Base-by-base conservation (phyloP, 83 land plant genomes). In the Thuja plicata region DNA sequence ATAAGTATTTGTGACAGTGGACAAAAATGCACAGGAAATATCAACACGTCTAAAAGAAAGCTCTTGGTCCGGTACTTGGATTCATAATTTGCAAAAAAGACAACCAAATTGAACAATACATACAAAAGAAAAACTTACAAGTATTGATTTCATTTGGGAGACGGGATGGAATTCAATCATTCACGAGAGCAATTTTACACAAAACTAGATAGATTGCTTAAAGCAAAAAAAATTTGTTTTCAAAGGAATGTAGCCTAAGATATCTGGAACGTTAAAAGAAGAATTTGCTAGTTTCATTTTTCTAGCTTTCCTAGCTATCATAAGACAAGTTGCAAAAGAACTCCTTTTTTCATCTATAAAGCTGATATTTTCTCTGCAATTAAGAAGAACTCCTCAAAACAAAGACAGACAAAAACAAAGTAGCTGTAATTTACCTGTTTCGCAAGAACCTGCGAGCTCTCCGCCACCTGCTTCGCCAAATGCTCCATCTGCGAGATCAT, bases 401-500 rank as follows among this genome's bases (percentile, higher is more conserved):
- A 13, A 54, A 80, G 50, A 88, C 3, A 17, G 2, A 57, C 11
- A 86, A 48, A 57, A 40, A 76, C 19, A 89, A 87, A 27, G 16
- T 52, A 40, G n/a, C n/a, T 52, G 46, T 80, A 37, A 74, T 46
- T 89, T 50, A 93, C 99, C 96, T 96, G 96, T 85, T 93, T 93
- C 85, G 88, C 82, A 78, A 97, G 93, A 76, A 89, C 87, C 50
- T 88, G 88, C 10, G 95, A 91, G 78, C 92, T 91, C 76, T 91
- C 88, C 71, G 94, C 95, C 60, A 96, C 99, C 24, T 90, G 91
- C 89, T 89, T 89, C 5, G 97, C 92, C 90, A 96, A 88, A 30
- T 76, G 73, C 50, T 96, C 94, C 11, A 95, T 90, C 91, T 97
- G 95, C 27, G 48, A 82, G 8, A 96, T 91, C 99, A 97, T 97